phyloP scores from a whole-genome alignment of 192 early-diverging fungal species.

The Obelidium mucronatum region DNA sequence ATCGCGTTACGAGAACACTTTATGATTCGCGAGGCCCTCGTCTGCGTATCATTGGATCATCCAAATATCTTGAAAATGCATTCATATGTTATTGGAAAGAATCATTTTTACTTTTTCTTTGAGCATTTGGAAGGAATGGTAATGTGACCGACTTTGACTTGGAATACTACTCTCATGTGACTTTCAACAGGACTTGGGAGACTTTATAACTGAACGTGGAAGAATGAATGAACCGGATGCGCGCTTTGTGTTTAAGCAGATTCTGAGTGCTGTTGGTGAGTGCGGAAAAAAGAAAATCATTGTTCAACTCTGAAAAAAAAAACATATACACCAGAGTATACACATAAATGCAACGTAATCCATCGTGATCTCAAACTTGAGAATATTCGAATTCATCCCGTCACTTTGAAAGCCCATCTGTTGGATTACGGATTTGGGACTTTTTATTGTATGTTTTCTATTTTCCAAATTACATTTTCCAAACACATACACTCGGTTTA shows the following conservation, averaged over 20 bases:
- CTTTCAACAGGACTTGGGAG: conserved; percentile 54
- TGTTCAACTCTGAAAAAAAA: too few species aligned
- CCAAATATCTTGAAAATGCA: conserved; percentile 46
- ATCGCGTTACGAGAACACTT: conserved; percentile 48
- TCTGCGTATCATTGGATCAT: conserved; percentile 46
- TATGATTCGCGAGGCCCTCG: conserved; percentile 48
- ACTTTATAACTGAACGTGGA: conserved; percentile 42
- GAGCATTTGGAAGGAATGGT: conserved; percentile 46
- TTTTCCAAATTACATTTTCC: neutral
- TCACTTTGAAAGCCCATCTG: conserved; percentile 27
- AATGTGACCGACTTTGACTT: too few species aligned
- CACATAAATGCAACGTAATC: conserved; percentile 45
- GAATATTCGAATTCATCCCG: conserved; percentile 43
- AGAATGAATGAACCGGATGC: conserved; percentile 33
- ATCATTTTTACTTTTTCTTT: conserved; percentile 57
- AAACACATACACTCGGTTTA: neutral
- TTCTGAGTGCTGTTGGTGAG: conserved; percentile 45
- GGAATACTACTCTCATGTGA: too few species aligned
- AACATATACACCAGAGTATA: too few species aligned
- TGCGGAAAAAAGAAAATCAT: neutral
- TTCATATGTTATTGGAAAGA: conserved; percentile 42
- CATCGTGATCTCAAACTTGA: conserved; percentile 56
- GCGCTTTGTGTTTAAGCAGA: conserved; percentile 36
- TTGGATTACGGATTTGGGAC: conserved; percentile 54
- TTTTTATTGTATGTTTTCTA: conserved; percentile 24